A percentile compares a stretch with the other conserved stretches of the same genome.
phyloP scores from a whole-genome alignment of 352 stramenopile genomes.

The Phytophthora pisi region DNA sequence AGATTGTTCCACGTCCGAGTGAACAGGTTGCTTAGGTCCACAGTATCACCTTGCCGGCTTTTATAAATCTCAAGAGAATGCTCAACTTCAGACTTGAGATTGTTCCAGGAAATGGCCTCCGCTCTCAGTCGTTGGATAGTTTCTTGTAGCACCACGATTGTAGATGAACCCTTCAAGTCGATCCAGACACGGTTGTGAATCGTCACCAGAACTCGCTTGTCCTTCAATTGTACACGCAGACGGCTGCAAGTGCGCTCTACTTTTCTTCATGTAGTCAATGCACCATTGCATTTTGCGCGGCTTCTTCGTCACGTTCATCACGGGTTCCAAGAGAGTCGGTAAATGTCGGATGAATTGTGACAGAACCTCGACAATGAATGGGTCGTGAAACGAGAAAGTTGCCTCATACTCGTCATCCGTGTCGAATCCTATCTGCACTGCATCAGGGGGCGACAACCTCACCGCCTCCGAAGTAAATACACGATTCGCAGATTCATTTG shows the following conservation, averaged over 20 bases:
- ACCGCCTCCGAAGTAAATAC: background rate
- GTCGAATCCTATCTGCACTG: background rate
- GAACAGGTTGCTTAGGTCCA: slow-evolving; percentile 42
- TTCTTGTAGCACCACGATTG: slow-evolving; percentile 37
- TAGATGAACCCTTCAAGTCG: slow-evolving; percentile 36
- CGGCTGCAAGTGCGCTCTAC: slow-evolving; percentile 32
- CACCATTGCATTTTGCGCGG: slow-evolving; percentile 68
- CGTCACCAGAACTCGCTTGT: slow-evolving; percentile 26
- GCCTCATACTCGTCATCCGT: slow-evolving; percentile 25
- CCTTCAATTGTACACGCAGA: slow-evolving; percentile 36
- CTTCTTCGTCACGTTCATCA: slow-evolving; percentile 63
- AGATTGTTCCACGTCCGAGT: slow-evolving; percentile 50
- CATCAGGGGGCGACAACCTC: background rate
- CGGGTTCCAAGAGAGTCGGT: slow-evolving; percentile 36
- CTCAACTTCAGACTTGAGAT: slow-evolving; percentile 46
- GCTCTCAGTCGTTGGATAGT: slow-evolving; percentile 44
- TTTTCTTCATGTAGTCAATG: slow-evolving; percentile 50
- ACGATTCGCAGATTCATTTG: background rate
- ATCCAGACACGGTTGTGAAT: slow-evolving; percentile 56
- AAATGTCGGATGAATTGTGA: slow-evolving; percentile 52
- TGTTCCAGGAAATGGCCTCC: slow-evolving; percentile 44
- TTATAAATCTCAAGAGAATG: slow-evolving; percentile 24
- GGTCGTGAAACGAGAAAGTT: slow-evolving; percentile 55
- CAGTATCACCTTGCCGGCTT: slow-evolving; percentile 6
- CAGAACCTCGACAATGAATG: slow-evolving; percentile 45